Evolutionary conservation across 345 rosid genomes (phyloP).

Genomic region (Mangifera indica): DNA sequence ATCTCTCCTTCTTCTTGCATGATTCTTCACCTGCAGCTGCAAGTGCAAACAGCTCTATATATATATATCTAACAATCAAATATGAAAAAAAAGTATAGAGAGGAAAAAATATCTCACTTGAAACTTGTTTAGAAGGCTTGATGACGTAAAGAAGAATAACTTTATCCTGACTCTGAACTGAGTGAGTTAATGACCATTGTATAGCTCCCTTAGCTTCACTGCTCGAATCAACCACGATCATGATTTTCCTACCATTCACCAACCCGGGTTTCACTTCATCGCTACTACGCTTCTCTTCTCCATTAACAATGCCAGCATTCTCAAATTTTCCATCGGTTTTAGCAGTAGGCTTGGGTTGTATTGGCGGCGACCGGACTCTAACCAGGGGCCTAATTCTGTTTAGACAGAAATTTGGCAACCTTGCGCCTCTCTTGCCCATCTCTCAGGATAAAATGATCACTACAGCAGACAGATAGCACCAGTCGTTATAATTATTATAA

Average conservation of each 20-base stretch:
- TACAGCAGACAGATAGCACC: neutral
- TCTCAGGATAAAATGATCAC: conserved; percentile 1
- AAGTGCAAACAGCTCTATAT: neutral
- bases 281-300: conserved; percentile 4
- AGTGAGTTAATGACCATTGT: conserved; percentile 88
- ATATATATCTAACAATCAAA: neutral
- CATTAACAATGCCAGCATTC: conserved; percentile 5
- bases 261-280: conserved; percentile 16
- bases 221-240: conserved; percentile 84
- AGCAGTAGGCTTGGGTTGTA: conserved; percentile 38
- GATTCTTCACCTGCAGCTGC: conserved; percentile 39
- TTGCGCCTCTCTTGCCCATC: conserved; percentile 55
- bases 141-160: conserved; percentile 66
- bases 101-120: neutral
- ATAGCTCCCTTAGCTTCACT: conserved; percentile 75
- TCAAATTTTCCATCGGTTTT: conserved; percentile 21
- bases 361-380: conserved; percentile 64
- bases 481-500: conserved; percentile 13
- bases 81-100: neutral
- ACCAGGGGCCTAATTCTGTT: conserved; percentile 79
- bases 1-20: conserved; percentile 33
- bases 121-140: conserved; percentile 60
- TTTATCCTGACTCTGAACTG: conserved; percentile 71
- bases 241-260: conserved; percentile 59
- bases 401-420: conserved; percentile 65